Base-by-base conservation (phyloP, 2,329 filamentous ascomycete species). In the Aspergillus arachidicola region DNA sequence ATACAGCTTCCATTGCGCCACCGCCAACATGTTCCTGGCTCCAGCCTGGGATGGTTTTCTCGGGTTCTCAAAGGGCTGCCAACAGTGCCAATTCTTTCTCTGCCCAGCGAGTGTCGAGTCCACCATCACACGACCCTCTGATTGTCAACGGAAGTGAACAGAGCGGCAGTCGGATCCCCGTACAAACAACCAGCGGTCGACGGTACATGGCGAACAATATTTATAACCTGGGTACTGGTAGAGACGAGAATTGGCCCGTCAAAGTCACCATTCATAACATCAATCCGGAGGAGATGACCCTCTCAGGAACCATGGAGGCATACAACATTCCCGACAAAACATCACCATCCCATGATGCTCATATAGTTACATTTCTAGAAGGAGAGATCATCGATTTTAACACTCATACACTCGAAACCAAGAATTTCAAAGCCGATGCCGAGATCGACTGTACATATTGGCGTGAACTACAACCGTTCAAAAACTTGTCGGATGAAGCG, bases 231-330 rank as follows among this genome's bases (percentile, higher is more conserved):
- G 62, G 67, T 28, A 65, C 57, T 23, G 68, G 65, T 36, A 79
- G 81, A 34, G 84, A 86, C 60, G 86, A 89, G 68, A 83, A 84
- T 51, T 91, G 88, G 88, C 87, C 87, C 7, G 88, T 91, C 36
- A 88, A 87, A 65, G 87, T 91, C 59, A 88, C 84, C 2, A 84
- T 91, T 45, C 87, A 90, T 69, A 80, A 83, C 21, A 83, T 90
- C 53, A 86, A 91, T 73, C 84, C 83, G 69, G 78, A 81, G 5
- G 80, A 78, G 21, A 88, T 90, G 86, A 86, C 85, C 0, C 75
- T 91, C 21, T 85, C 86, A 26, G 88, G 88, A 4, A 90, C 87
- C 9, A 91, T 91, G 88, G 87, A 89, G 75, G 88, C 88, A 5
- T 89, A 88, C 76, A 88, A 90, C 68, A 87, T 89, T 14, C 87